These are phyloP conservation scores for Abrus pulchellus DNA, from an alignment of 306 rosid genomes.

Conservation along the genomic window DNA sequence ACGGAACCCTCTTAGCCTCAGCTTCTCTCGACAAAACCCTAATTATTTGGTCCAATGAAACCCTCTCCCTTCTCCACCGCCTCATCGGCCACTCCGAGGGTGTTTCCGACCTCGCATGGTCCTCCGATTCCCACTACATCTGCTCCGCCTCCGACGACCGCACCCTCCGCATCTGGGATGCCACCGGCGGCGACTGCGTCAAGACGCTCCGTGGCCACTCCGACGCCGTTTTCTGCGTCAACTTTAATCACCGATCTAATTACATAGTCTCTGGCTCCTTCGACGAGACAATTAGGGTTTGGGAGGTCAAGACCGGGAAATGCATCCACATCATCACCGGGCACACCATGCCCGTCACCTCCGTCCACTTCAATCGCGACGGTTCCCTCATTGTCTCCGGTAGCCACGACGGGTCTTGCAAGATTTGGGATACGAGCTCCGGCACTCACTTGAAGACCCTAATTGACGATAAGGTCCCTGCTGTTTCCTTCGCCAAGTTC, in stretches of 20 bases:
- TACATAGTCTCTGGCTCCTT: slow-evolving; percentile 90
- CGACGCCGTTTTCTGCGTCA: slow-evolving; percentile 80
- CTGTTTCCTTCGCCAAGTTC: slow-evolving; percentile 86
- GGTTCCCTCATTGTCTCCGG: slow-evolving; percentile 88
- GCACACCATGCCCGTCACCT: slow-evolving; percentile 85
- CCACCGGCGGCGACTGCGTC: slow-evolving; percentile 71
- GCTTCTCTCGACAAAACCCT: slow-evolving; percentile 89
- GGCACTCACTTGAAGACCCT: slow-evolving; percentile 70
- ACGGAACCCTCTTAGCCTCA: slow-evolving; percentile 81
- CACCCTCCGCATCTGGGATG: slow-evolving; percentile 95
- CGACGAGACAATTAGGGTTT: slow-evolving; percentile 80
- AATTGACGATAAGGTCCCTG: slow-evolving; percentile 79
- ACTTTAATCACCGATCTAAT: slow-evolving; percentile 82
- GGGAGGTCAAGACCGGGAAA: slow-evolving; percentile 95
- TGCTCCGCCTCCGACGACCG: slow-evolving; percentile 96
- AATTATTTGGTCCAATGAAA: slow-evolving; percentile 73
- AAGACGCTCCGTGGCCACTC: slow-evolving; percentile 89
- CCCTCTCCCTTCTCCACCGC: slow-evolving; percentile 72
- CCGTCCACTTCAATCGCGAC: slow-evolving; percentile 88
- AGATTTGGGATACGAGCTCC: slow-evolving; percentile 79
- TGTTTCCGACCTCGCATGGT: slow-evolving; percentile 86
- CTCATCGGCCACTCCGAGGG: slow-evolving; percentile 86
- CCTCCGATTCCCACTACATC: slow-evolving; percentile 92
- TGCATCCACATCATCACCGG: slow-evolving; percentile 69
- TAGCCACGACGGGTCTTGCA: slow-evolving; percentile 92